A percentile compares a stretch with the other conserved stretches of the same genome.
phyloP scores from a whole-genome alignment of 2,329 filamentous ascomycete genomes.

The Monascus ruber region DNA sequence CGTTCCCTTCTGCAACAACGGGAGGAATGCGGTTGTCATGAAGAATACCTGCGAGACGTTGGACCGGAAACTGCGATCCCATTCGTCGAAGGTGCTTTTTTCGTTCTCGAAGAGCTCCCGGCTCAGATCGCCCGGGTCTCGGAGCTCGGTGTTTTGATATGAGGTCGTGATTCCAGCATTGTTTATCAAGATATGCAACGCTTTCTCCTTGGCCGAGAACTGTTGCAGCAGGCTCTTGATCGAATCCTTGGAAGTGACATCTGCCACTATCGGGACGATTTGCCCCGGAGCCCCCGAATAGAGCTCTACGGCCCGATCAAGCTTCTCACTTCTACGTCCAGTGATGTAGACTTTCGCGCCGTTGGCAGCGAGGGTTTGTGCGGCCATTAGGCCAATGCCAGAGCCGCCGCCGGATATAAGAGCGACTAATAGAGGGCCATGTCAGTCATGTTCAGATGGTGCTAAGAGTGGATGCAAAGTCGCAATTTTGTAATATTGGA shows the following conservation, averaged over 20 bases:
- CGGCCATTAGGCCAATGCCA: slow-evolving; percentile 56
- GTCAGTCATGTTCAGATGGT: slow-evolving; percentile 1
- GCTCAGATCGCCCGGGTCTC: slow-evolving; percentile 45
- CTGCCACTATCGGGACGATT: slow-evolving; percentile 51
- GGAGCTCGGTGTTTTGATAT: slow-evolving; percentile 40
- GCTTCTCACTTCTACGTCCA: slow-evolving; percentile 36
- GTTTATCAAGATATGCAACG: slow-evolving; percentile 59
- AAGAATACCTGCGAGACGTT: slow-evolving; percentile 70
- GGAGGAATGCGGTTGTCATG: slow-evolving; percentile 59
- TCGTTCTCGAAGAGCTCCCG: slow-evolving; percentile 54
- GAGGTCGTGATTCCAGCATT: slow-evolving; percentile 59
- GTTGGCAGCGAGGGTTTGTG: slow-evolving; percentile 47
- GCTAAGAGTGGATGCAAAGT: not conserved
- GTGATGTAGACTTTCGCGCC: slow-evolving; percentile 52
- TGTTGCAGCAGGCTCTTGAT: slow-evolving; percentile 46
- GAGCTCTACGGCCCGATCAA: slow-evolving; percentile 21
- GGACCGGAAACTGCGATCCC: slow-evolving; percentile 60
- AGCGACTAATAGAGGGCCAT: slow-evolving; percentile 29
- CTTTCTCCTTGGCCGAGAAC: slow-evolving; percentile 49
- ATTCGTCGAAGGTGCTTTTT: slow-evolving; percentile 50
- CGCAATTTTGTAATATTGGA: not conserved
- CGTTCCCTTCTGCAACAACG: slow-evolving; percentile 57
- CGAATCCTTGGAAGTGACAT: slow-evolving; percentile 53
- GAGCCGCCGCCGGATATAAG: slow-evolving; percentile 51
- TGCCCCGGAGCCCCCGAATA: slow-evolving; percentile 40